Evolutionary conservation across 805 yeast genomes (phyloP), one percentile per base, ranked within the genome.

Genomic region (Saturnispora dispora): DNA sequence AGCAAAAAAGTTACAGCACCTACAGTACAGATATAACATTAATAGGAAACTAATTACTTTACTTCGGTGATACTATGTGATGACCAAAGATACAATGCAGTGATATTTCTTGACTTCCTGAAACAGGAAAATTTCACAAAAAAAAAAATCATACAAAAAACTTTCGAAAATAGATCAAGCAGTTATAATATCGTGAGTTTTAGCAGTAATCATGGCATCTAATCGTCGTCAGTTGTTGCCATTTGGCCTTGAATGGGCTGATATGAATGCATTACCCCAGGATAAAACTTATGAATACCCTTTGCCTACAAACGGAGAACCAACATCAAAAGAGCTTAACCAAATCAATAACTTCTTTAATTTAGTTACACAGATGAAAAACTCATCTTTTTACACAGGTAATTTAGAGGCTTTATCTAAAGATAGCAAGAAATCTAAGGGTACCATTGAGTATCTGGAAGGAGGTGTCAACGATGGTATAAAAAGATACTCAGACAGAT

Each of bases 401-500:
- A 66, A 77, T 2, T 63, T 74, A 23, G 60, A 57, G 33, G 54
- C 60, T 47, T 45, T 60, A 27, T 33, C 53, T 5, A 46, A 52
- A 4, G 49, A 53, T 15, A 47, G 46, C 28, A 46, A 37, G 5
- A 30, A 13, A 28, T 20, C 36, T 42, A 47, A 20, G 47, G 47
- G 49, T 59, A 52, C 35, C 53, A 57, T 11, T 45, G 48, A 42
- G 28, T 59, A 66, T 36, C 64, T 70, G 33, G 75, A 72, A 51
- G 75, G 74, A 18, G 73, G 69, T 42, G 64, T 72, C 2, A 72
- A 73, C 50, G 96, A 87, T 63, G 89, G 91, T 2, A 76, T 90
- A 42, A 79, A 82, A 62, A 75, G 97, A 59, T 88, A 88, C 63
- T 81, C 95, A 2, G 97, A 90, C 65, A 75, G 74, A 63, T 90